phyloP scores from a whole-genome alignment of 306 rosid genomes.

The Vigna nakashimae region DNA sequence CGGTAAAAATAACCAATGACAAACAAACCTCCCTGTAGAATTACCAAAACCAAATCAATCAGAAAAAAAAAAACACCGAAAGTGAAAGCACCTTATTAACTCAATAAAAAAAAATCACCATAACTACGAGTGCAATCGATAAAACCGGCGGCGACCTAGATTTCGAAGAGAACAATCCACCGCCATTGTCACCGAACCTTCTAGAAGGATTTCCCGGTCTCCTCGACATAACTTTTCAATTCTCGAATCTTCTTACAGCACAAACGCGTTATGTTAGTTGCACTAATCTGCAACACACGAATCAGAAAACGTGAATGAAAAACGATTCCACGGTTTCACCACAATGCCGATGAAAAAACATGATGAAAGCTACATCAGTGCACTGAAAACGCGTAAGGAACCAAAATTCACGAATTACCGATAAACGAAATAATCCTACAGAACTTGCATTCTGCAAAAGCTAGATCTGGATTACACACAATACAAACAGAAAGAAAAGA shows the following conservation, averaged over 20 bases:
- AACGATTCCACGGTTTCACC: neutral
- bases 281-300: slow-evolving; percentile 36
- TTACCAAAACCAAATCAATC: slow-evolving; percentile 18
- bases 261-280: neutral
- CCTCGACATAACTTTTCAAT: slow-evolving; percentile 57
- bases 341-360: neutral
- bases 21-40: slow-evolving; percentile 46
- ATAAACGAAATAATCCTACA: slow-evolving; percentile 21
- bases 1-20: slow-evolving; percentile 44
- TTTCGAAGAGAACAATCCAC: slow-evolving; percentile 55
- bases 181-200: slow-evolving; percentile 61
- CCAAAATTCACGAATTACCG: slow-evolving; percentile 39
- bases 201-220: slow-evolving; percentile 63
- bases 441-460: slow-evolving; percentile 41
- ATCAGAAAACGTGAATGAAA: neutral
- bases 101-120: slow-evolving; percentile 44
- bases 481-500: slow-evolving; percentile 1
- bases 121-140: slow-evolving; percentile 50
- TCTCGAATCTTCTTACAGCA: neutral
- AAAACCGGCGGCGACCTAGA: slow-evolving; percentile 60
- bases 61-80: slow-evolving; percentile 16
- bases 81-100: neutral
- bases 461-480: slow-evolving; percentile 47
- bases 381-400: neutral
- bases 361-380: neutral